Base-by-base conservation (phyloP, 2,329 filamentous ascomycete genomes). In the Colletotrichum sp. region DNA sequence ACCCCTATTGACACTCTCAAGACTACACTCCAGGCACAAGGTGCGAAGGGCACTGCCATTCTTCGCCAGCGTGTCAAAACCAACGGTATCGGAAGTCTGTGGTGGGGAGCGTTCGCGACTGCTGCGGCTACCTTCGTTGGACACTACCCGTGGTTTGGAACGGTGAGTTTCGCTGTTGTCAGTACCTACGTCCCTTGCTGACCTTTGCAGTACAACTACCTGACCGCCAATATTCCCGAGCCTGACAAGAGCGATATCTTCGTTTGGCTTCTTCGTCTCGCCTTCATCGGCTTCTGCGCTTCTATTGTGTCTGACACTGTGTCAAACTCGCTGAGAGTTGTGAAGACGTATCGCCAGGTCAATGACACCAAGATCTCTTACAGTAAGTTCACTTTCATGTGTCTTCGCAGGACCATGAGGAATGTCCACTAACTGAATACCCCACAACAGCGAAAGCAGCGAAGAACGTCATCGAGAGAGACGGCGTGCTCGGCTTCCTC, bases 101-200 rank as follows among this genome's bases (percentile, higher is more conserved):
- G 87, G 87, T 89, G 87, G 87, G 87, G 87, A 13, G 87, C 87
- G 0, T 81, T 89, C 63, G 87, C 87, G 6, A 89, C 87, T 0
- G 87, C 87, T 0, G 87, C 85, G 2, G 87, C 87, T 1, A 89
- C 87, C 0, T 89, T 89, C 74, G 87, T 87, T 2, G 87, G 87
- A 4, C 85, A 89, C 66, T 89, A 89, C 55, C 87, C 87, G 5
- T 89, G 87, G 87, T 89, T 89, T 72, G 87, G 86, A 12, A 89
- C 87, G 0, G 87, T 87, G 78, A 66, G 82, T 28, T 16, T 15
- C 15, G 3, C 44, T 24, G n/a, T 24, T 21, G 44, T 52, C 44
- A 13, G 0, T 13, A 21, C 6, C 10, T 2, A 2, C 44, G 2
- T 52, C 1, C 9, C 5, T 21, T 3, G 28, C 64, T 80, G 5